Conservation (phyloP, 140 eudicot species). For the Stevia rebaudiana region DNA sequence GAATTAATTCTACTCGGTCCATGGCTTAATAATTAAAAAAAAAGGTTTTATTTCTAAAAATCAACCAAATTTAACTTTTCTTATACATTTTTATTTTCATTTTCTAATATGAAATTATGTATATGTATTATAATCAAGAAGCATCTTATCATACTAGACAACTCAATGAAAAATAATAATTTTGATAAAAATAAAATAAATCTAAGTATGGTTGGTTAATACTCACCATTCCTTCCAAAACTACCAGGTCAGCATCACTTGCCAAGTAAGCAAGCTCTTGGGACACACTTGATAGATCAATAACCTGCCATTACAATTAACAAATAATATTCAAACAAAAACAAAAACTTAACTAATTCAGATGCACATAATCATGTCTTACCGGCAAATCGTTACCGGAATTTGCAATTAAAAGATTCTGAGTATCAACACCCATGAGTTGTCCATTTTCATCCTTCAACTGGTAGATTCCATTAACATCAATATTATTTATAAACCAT, state of each 20-base stretch:
- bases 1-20: no score
- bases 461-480: slow-evolving; percentile 32
- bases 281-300: slow-evolving; percentile 81
- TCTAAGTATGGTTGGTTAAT: neutral
- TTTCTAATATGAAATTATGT: neutral
- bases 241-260: slow-evolving; percentile 85
- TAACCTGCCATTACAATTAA: slow-evolving; percentile 52
- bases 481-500: slow-evolving; percentile 12
- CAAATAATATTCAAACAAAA: neutral
- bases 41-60: no score
- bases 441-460: slow-evolving; percentile 83
- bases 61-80: neutral
- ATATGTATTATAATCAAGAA: no score
- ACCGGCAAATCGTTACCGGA: slow-evolving; percentile 99
- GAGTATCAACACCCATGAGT: slow-evolving; percentile 87
- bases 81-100: neutral
- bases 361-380: slow-evolving; percentile 27
- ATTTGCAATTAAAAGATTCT: slow-evolving; percentile 83
- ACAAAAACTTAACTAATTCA: slow-evolving; percentile 2
- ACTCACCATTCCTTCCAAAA: slow-evolving; percentile 97
- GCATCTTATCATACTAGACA: no score
- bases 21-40: no score
- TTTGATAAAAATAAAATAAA: no score
- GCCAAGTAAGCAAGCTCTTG: slow-evolving; percentile 92
- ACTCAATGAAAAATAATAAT: no score